phyloP scores from a whole-genome alignment of 306 rosid species.

The Lathyrus sativus region DNA sequence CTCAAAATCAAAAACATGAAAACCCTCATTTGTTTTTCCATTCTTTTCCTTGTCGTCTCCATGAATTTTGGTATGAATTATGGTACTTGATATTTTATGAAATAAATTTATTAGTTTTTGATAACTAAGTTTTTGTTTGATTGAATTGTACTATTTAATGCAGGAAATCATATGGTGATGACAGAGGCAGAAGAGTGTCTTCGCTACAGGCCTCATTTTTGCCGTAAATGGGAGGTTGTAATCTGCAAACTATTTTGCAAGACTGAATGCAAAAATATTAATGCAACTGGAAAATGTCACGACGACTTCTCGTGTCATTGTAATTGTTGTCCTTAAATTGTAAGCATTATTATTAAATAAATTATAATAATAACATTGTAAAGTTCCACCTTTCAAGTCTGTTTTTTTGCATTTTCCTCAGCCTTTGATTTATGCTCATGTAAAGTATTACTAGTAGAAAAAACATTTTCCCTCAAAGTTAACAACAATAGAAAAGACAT shows the following conservation, averaged over 20 bases:
- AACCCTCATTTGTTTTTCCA: not conserved
- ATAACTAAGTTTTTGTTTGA: not conserved
- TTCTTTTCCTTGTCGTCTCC: not conserved
- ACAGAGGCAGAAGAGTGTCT: not conserved
- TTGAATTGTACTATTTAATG: not conserved
- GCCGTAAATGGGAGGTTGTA: not conserved
- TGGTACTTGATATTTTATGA: not conserved
- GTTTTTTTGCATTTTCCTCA: too few relatives aligned
- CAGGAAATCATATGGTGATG: not conserved
- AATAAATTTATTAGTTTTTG: not conserved
- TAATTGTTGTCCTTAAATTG: slow-evolving; percentile 10
- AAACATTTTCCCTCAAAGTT: too few relatives aligned
- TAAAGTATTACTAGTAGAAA: too few relatives aligned
- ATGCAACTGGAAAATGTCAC: not conserved
- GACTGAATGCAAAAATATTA: not conserved
- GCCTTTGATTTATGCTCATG: too few relatives aligned
- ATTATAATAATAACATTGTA: not conserved
- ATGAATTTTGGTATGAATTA: not conserved
- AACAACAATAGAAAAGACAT: too few relatives aligned
- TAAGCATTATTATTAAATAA: not conserved
- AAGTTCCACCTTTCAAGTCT: not conserved
- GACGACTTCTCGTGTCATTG: not conserved
- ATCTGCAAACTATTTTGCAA: not conserved
- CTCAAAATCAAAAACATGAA: not conserved
- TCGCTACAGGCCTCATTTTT: not conserved